Conservation (phyloP, 164 flowering plant species). For the Cinnamomum chago region DNA sequence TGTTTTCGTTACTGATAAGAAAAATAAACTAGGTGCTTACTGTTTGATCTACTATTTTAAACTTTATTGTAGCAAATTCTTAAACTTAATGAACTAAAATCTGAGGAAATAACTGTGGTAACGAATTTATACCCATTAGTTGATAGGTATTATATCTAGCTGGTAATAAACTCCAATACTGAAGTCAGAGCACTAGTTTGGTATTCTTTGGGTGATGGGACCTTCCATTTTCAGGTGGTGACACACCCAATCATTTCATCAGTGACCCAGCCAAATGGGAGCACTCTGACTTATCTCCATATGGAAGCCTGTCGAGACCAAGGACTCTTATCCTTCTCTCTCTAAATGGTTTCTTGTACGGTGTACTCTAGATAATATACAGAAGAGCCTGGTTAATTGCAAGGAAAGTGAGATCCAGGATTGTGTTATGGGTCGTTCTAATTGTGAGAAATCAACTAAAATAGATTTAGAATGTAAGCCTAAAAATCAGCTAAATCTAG, state of each 20-base stretch:
- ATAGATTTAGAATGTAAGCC: not conserved
- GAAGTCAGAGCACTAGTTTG: not conserved
- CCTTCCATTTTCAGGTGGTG: too few species aligned
- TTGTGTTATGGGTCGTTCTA: not conserved
- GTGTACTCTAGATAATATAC: not conserved
- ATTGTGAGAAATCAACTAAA: not conserved
- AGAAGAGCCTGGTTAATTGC: not conserved
- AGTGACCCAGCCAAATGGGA: not conserved
- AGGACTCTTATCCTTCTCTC: not conserved
- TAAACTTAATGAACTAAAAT: not conserved
- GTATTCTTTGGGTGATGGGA: not conserved
- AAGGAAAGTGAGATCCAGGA: not conserved
- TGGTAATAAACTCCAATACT: too few species aligned
- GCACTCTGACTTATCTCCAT: not conserved
- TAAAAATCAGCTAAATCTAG: not conserved
- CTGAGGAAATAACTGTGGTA: not conserved
- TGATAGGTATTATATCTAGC: too few species aligned
- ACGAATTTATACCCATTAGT: not conserved
- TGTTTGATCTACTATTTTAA: not conserved
- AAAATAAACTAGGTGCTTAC: not conserved
- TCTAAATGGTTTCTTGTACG: not conserved
- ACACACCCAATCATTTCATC: too few species aligned
- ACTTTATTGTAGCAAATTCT: not conserved
- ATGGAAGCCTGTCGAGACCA: not conserved
- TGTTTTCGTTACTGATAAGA: not conserved